These are phyloP conservation scores for Aspergillus caelatus DNA, from an alignment of 2,329 filamentous ascomycete species.

Conservation along the genomic window DNA sequence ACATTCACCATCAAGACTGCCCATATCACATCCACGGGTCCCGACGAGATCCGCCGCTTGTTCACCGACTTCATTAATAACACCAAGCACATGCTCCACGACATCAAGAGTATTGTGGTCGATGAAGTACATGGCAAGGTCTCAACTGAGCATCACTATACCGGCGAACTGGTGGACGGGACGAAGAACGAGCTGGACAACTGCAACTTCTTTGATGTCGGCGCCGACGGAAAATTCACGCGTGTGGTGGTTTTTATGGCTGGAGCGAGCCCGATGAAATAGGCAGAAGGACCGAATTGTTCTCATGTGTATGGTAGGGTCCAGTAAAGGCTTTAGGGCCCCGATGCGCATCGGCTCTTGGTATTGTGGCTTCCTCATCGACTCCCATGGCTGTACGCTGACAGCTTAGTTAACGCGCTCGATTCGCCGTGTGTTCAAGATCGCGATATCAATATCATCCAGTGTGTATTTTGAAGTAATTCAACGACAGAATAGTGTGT, in stretches of 20 bases:
- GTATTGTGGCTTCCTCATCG: neutral
- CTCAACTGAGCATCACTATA: conserved; percentile 8
- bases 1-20: conserved; percentile 10
- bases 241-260: conserved; percentile 12
- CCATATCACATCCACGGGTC: conserved; percentile 5
- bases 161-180: conserved; percentile 2
- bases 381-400: too few relatives aligned
- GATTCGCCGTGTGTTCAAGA: too few relatives aligned
- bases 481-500: too few relatives aligned
- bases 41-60: conserved; percentile 1
- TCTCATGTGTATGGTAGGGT: too few relatives aligned
- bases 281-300: neutral
- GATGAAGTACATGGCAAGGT: conserved; percentile 9
- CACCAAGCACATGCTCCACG: conserved; percentile 6
- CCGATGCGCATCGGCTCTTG: neutral
- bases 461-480: too few relatives aligned
- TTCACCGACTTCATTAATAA: neutral
- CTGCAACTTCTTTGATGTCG: conserved; percentile 15
- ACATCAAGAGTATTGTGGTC: conserved; percentile 3
- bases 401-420: too few relatives aligned
- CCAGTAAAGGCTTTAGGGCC: too few relatives aligned
- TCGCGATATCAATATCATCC: too few relatives aligned
- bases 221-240: conserved; percentile 1
- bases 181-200: conserved; percentile 3
- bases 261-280: conserved; percentile 8